A percentile compares a stretch with the other conserved stretches of the same genome.
These are phyloP conservation scores for Heliamphora ciliata DNA, from an alignment of 179 eudicot genomes.

Conservation along the genomic window DNA sequence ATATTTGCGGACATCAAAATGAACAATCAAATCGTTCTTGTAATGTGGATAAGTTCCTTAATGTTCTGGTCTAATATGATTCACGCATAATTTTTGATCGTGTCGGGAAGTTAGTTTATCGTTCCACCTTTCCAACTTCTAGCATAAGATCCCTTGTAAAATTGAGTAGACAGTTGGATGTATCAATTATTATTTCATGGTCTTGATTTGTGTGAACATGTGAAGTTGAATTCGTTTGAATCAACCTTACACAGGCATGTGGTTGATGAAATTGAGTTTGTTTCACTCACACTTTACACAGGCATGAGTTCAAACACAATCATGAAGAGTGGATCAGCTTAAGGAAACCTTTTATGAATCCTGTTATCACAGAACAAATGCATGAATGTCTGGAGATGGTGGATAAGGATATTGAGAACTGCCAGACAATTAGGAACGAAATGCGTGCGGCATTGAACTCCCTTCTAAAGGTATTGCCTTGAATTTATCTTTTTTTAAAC, in stretches of 20 bases:
- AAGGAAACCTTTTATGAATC: slow-evolving; percentile 55
- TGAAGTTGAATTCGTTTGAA: not conserved
- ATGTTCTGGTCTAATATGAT: too few species aligned
- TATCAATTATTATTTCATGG: not conserved
- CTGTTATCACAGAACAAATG: slow-evolving; percentile 39
- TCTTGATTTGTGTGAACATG: not conserved
- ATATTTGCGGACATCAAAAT: slow-evolving; percentile 1
- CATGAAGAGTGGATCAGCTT: slow-evolving; percentile 75
- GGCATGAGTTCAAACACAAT: slow-evolving; percentile 64
- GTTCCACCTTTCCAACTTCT: not conserved
- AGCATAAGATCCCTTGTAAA: not conserved
- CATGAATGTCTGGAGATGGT: slow-evolving; percentile 30
- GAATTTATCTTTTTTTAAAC: not conserved
- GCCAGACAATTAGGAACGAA: slow-evolving; percentile 55
- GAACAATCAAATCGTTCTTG: not conserved
- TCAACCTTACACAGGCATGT: slow-evolving; percentile 45
- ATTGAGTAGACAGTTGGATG: not conserved
- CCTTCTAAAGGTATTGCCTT: slow-evolving; percentile 64
- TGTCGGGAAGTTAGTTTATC: not conserved
- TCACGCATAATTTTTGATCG: not conserved
- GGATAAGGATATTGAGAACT: slow-evolving; percentile 49
- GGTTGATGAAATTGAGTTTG: slow-evolving; percentile 21
- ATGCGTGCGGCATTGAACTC: slow-evolving; percentile 58
- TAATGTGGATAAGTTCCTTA: too few species aligned
- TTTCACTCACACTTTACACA: slow-evolving; percentile 19